These are phyloP conservation scores for Termitomyces heimii DNA, from an alignment of 768 basidiomycete species.

Conservation along the genomic window DNA sequence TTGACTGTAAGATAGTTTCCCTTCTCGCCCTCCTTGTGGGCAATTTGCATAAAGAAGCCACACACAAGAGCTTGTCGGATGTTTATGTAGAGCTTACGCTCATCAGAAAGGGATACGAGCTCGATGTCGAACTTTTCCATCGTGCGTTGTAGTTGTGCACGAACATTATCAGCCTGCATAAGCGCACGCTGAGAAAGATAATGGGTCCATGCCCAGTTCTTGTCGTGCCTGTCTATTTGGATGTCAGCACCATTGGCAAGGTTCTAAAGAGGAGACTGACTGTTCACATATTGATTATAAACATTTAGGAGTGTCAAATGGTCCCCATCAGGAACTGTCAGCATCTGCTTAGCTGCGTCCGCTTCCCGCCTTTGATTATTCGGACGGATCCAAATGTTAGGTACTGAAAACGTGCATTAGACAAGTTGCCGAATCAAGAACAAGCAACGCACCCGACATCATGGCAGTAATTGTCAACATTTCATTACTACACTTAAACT, in stretches of 20 bases:
- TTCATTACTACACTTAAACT: slow-evolving; percentile 95
- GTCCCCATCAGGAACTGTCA: slow-evolving; percentile 94
- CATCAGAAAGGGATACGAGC: slow-evolving; percentile 60
- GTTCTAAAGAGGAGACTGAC: slow-evolving; percentile 34
- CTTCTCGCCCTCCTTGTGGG: slow-evolving; percentile 92
- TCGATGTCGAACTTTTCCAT: slow-evolving; percentile 92
- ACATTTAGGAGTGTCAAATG: slow-evolving; percentile 94
- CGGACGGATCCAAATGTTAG: slow-evolving; percentile 93
- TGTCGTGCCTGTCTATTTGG: slow-evolving; percentile 63
- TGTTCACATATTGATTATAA: slow-evolving; percentile 85
- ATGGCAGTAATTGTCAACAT: slow-evolving; percentile 93
- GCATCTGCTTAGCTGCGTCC: slow-evolving; percentile 82
- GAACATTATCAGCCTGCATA: slow-evolving; percentile 89
- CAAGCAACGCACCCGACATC: slow-evolving; percentile 67
- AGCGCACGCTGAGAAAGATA: slow-evolving; percentile 82
- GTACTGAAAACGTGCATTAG: slow-evolving; percentile 43
- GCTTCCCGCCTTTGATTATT: slow-evolving; percentile 85
- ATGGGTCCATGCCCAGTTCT: slow-evolving; percentile 88
- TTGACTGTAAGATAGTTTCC: slow-evolving; percentile 87
- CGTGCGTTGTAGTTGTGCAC: slow-evolving; percentile 77
- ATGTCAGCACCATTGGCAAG: background rate
- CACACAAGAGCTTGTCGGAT: slow-evolving; percentile 82
- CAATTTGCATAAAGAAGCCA: slow-evolving; percentile 98
- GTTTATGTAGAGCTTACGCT: slow-evolving; percentile 63
- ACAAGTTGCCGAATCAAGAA: background rate